Conservation (phyloP, 2,329 filamentous ascomycete species). For the Ascochyta pisi region DNA sequence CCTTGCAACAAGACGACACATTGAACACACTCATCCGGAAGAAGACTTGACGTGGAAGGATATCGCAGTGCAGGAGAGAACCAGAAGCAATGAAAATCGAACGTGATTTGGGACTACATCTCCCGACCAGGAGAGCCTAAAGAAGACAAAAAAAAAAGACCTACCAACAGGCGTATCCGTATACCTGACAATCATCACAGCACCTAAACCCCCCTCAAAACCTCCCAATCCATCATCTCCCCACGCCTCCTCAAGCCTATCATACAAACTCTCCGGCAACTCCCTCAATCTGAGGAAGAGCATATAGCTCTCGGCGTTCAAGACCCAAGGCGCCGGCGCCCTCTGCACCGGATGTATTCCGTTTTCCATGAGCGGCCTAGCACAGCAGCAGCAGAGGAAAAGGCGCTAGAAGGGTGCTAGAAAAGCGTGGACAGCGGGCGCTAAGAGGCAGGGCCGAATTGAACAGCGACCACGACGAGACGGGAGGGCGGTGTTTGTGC, state of each 20-base stretch:
- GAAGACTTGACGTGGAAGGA: neutral
- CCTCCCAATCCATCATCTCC: conserved; percentile 20
- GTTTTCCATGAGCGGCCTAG: conserved; percentile 5
- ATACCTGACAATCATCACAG: conserved; percentile 41
- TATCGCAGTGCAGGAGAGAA: too few species aligned
- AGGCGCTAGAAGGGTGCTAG: conserved; percentile 8
- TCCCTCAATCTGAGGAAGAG: conserved; percentile 32
- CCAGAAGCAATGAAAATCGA: neutral
- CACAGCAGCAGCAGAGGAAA: too few species aligned
- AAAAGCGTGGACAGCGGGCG: neutral
- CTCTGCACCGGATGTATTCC: conserved; percentile 30
- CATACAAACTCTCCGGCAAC: conserved; percentile 37
- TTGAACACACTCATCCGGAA: neutral
- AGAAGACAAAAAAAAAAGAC: conserved; percentile 18
- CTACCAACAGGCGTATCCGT: conserved; percentile 41
- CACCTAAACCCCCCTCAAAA: conserved; percentile 39
- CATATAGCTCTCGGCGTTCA: conserved; percentile 36
- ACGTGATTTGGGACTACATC: neutral
- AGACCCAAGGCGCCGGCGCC: conserved; percentile 34
- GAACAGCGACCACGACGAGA: too few species aligned
- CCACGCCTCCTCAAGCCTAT: conserved; percentile 32
- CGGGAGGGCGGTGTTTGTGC: too few species aligned
- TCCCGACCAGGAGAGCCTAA: neutral
- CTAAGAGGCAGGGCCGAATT: neutral
- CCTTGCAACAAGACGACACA: too few species aligned